phyloP scores from a whole-genome alignment of 805 yeast species.

The Saccharomycopsis capsularis region DNA sequence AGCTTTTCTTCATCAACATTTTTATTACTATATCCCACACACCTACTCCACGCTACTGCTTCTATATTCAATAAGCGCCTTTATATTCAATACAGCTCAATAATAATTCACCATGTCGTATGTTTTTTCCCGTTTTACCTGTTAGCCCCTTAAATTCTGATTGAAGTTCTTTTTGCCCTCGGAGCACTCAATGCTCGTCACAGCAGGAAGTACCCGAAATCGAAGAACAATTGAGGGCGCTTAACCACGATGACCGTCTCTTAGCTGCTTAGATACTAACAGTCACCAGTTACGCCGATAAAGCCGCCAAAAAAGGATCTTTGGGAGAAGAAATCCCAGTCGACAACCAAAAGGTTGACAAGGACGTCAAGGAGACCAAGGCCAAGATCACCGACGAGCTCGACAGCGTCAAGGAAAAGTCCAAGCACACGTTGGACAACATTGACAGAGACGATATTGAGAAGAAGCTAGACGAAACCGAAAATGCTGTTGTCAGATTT shows the following conservation, averaged over 20 bases:
- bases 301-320: conserved; percentile 15
- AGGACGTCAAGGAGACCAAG: conserved; percentile 16
- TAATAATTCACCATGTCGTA: not conserved
- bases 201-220: no score
- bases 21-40: no score
- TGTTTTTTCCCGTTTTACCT: not conserved
- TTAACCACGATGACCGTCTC: not conserved
- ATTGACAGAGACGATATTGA: conserved; percentile 29
- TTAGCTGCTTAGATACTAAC: not conserved
- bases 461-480: conserved; percentile 45
- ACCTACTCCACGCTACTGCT: no score
- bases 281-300: conserved; percentile 13
- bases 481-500: conserved; percentile 67
- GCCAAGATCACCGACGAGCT: conserved; percentile 7
- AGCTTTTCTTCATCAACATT: no score
- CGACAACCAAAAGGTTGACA: conserved; percentile 16
- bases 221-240: not conserved
- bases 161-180: no score
- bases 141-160: no score
- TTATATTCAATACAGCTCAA: no score
- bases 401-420: conserved; percentile 27
- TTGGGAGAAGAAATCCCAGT: conserved; percentile 7
- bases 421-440: conserved; percentile 28
- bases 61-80: no score
- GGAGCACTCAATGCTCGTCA: no score